These are phyloP conservation scores for Citrus reticulata DNA, from an alignment of 345 rosid genomes.

Conservation along the genomic window DNA sequence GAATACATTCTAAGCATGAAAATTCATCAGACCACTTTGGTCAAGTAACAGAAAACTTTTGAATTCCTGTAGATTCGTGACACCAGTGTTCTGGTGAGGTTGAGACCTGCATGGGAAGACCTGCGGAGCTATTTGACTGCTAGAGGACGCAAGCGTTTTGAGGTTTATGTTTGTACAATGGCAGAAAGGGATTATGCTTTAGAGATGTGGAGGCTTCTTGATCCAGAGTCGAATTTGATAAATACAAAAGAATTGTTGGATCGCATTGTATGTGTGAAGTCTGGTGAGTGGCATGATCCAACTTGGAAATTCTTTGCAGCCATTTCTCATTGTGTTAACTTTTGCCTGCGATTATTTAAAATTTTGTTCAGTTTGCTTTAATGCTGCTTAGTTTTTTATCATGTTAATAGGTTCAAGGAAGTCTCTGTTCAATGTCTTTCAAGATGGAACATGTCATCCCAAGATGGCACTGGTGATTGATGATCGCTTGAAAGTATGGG, in stretches of 20 bases:
- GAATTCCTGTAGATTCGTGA: slow-evolving; percentile 67
- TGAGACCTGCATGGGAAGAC: slow-evolving; percentile 99
- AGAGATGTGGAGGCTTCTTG: slow-evolving; percentile 99
- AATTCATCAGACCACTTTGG: slow-evolving; percentile 14
- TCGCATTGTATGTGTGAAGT: slow-evolving; percentile 91
- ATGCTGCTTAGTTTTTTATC: not conserved
- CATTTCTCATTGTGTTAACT: not conserved
- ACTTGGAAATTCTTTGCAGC: slow-evolving; percentile 9
- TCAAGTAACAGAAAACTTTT: not conserved
- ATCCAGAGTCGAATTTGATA: slow-evolving; percentile 92
- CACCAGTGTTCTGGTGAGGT: slow-evolving; percentile 97
- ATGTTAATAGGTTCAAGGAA: slow-evolving; percentile 60
- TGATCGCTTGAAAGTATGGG: slow-evolving; percentile 98
- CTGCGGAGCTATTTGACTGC: slow-evolving; percentile 90
- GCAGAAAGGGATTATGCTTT: slow-evolving; percentile 98
- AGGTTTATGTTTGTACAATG: slow-evolving; percentile 99
- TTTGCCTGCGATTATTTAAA: not conserved
- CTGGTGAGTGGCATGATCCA: slow-evolving; percentile 51
- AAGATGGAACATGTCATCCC: slow-evolving; percentile 87
- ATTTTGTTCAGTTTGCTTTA: not conserved
- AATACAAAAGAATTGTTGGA: slow-evolving; percentile 64
- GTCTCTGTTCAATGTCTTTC: slow-evolving; percentile 86
- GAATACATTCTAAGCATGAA: not conserved
- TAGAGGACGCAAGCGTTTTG: slow-evolving; percentile 95
- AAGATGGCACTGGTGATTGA: slow-evolving; percentile 97